A percentile compares a stretch with the other conserved stretches of the same genome.
phyloP scores from a whole-genome alignment of 176 grass and related monocot species.

The Tuctoria greenei region DNA sequence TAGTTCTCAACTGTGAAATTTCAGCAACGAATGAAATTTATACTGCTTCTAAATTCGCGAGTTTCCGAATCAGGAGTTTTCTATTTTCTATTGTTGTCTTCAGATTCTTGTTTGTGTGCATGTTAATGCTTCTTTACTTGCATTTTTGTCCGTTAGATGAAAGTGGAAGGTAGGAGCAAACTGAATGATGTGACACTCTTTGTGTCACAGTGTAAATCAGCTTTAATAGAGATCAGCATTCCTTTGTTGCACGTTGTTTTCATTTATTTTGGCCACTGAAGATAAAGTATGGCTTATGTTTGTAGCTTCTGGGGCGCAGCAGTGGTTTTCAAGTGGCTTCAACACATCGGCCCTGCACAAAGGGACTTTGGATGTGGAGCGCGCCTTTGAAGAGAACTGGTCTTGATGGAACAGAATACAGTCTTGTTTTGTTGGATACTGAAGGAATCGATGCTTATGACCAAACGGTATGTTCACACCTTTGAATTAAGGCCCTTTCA shows the following conservation, averaged over 20 bases:
- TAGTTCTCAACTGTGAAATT: neutral
- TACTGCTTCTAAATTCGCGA: neutral
- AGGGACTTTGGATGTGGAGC: conserved; percentile 99
- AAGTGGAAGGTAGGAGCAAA: neutral
- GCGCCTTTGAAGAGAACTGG: conserved; percentile 79
- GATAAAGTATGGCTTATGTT: neutral
- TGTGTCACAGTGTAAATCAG: neutral
- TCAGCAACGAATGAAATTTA: neutral
- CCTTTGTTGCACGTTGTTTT: conserved; percentile 16
- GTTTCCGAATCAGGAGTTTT: neutral
- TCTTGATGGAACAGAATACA: conserved; percentile 91
- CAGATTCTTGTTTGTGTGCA: neutral
- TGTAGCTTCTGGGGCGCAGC: conserved; percentile 81
- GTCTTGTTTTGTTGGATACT: conserved; percentile 81
- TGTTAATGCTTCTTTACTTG: neutral
- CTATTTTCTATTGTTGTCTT: neutral
- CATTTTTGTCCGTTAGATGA: neutral
- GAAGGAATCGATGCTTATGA: conserved; percentile 99
- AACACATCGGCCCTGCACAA: conserved; percentile 94
- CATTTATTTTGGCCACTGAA: neutral
- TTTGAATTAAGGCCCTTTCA: neutral
- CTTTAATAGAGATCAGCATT: neutral
- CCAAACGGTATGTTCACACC: conserved; percentile 66
- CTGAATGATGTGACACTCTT: neutral
- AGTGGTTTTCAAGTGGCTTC: conserved; percentile 97